These are phyloP conservation scores for Angophora floribunda DNA, from an alignment of 345 rosid species.

Conservation along the genomic window DNA sequence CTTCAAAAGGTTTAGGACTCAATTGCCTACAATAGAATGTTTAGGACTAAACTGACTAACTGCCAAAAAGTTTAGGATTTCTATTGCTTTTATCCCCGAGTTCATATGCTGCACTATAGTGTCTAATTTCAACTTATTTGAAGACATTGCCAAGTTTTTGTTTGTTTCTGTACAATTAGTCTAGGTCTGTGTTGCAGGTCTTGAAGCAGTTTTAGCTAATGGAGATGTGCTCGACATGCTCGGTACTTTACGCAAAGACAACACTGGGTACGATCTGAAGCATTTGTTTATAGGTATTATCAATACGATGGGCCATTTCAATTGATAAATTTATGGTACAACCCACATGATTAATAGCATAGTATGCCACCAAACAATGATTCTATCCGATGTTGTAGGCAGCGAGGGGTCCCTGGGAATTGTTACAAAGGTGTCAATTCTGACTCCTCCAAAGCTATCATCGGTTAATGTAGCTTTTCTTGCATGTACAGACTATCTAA, in stretches of 20 bases:
- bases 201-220: slow-evolving; percentile 88
- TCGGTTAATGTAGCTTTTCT: slow-evolving; percentile 84
- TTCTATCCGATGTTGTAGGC: slow-evolving; percentile 26
- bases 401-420: slow-evolving; percentile 97
- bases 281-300: slow-evolving; percentile 82
- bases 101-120: neutral
- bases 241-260: slow-evolving; percentile 89
- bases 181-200: slow-evolving; percentile 29
- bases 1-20: neutral
- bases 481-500: slow-evolving; percentile 73
- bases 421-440: slow-evolving; percentile 88
- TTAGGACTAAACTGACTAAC: neutral
- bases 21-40: neutral
- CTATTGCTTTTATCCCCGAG: neutral
- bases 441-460: slow-evolving; percentile 75
- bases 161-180: neutral
- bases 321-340: neutral
- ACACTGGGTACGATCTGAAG: slow-evolving; percentile 94
- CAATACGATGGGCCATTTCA: neutral
- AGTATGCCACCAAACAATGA: neutral
- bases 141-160: neutral
- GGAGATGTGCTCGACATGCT: slow-evolving; percentile 93
- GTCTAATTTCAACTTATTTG: neutral
- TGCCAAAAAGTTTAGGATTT: neutral
- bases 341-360: neutral